phyloP scores from a whole-genome alignment of 2,329 filamentous ascomycete genomes.

The Clonostachys rhizophaga region DNA sequence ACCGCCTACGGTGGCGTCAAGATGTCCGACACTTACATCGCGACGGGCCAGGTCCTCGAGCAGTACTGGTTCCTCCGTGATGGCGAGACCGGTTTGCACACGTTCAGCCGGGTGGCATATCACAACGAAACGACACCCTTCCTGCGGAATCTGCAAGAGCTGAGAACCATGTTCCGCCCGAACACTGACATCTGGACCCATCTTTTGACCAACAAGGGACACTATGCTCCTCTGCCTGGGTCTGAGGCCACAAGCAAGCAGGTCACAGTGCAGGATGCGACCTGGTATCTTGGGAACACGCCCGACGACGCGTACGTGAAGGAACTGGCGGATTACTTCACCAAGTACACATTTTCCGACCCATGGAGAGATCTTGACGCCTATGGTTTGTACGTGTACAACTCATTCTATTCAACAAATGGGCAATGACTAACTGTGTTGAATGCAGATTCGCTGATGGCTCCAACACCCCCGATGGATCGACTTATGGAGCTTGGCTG shows the following conservation, averaged over 20 bases:
- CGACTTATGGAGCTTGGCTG: slow-evolving; percentile 55
- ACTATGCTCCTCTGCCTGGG: slow-evolving; percentile 43
- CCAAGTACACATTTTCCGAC: slow-evolving; percentile 60
- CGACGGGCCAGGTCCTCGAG: slow-evolving; percentile 53
- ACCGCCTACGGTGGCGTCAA: slow-evolving; percentile 52
- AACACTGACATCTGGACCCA: slow-evolving; percentile 58
- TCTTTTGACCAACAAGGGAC: slow-evolving; percentile 49
- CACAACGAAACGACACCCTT: slow-evolving; percentile 51
- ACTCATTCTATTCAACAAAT: neutral
- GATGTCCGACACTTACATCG: slow-evolving; percentile 53
- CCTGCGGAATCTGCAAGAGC: slow-evolving; percentile 54
- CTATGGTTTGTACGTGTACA: slow-evolving; percentile 37
- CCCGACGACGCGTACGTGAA: slow-evolving; percentile 49
- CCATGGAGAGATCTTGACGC: slow-evolving; percentile 53
- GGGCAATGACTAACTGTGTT: no score
- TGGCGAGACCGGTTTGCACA: slow-evolving; percentile 58
- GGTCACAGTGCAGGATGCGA: slow-evolving; percentile 57
- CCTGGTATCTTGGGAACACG: slow-evolving; percentile 54
- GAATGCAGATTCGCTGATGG: slow-evolving; percentile 24
- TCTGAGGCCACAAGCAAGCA: slow-evolving; percentile 25
- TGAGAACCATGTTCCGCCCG: slow-evolving; percentile 57
- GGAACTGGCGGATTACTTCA: slow-evolving; percentile 57
- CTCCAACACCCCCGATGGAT: slow-evolving; percentile 37
- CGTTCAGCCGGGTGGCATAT: slow-evolving; percentile 56
- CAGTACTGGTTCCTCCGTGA: slow-evolving; percentile 63